Conservation (phyloP, 176 grass and related monocot species). For the Rhynchospora breviuscula region DNA sequence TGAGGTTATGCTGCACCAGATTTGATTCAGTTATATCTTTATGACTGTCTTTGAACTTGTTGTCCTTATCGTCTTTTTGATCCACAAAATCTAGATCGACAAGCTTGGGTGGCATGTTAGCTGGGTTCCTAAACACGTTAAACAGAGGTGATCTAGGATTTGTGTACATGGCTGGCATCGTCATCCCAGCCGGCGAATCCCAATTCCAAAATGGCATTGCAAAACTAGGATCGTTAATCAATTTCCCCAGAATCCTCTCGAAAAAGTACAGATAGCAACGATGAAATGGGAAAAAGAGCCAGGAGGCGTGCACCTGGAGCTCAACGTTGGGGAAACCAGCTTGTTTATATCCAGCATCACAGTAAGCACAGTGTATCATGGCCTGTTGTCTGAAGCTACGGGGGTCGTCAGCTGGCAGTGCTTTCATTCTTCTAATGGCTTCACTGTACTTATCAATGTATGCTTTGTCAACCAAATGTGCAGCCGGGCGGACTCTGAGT, state of each 20-base stretch:
- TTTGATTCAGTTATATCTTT: slow-evolving; percentile 5
- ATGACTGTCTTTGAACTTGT: too few relatives aligned
- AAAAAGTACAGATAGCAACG: slow-evolving; percentile 57
- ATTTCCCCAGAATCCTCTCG: slow-evolving; percentile 43
- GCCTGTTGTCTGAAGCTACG: slow-evolving; percentile 54
- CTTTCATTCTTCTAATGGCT: slow-evolving; percentile 38
- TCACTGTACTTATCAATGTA: slow-evolving; percentile 46
- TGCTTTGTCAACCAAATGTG: slow-evolving; percentile 22
- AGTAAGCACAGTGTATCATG: slow-evolving; percentile 64
- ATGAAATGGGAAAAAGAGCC: slow-evolving; percentile 61
- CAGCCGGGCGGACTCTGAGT: slow-evolving; percentile 27
- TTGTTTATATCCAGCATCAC: slow-evolving; percentile 39
- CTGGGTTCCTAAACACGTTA: slow-evolving; percentile 19
- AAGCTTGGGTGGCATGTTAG: slow-evolving; percentile 31
- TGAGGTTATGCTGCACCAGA: slow-evolving; percentile 32
- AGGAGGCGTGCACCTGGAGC: slow-evolving; percentile 45
- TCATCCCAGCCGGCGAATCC: slow-evolving; percentile 51
- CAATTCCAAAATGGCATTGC: slow-evolving; percentile 44
- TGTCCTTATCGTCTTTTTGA: too few relatives aligned
- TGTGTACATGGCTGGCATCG: slow-evolving; percentile 24
- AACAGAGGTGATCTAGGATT: slow-evolving; percentile 15
- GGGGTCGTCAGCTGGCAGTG: slow-evolving; percentile 25
- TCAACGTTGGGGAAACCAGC: neutral
- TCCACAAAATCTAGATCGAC: slow-evolving; percentile 23
- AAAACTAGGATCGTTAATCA: slow-evolving; percentile 38